phyloP scores from a whole-genome alignment of 768 basidiomycete species.

The Rubroboletus satanas region DNA sequence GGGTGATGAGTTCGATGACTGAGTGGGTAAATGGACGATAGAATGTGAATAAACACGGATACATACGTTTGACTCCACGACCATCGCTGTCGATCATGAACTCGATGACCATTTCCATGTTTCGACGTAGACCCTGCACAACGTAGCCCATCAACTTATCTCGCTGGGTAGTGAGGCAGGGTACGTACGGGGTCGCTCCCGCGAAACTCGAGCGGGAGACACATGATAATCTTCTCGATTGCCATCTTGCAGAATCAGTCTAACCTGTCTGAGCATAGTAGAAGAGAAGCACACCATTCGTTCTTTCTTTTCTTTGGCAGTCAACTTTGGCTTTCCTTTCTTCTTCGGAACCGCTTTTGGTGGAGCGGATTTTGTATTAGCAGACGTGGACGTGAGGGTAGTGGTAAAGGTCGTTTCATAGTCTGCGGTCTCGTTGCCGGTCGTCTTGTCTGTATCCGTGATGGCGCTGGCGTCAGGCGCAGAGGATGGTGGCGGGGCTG shows the following conservation, averaged over 20 bases:
- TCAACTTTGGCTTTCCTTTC: constrained; percentile 63
- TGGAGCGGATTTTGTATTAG: constrained; percentile 36
- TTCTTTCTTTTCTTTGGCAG: constrained; percentile 81
- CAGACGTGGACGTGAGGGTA: constrained; percentile 27
- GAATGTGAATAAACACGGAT: constrained; percentile 32
- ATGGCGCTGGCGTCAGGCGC: constrained; percentile 7
- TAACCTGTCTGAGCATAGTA: too few species aligned
- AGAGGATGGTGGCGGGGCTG: constrained; percentile 32
- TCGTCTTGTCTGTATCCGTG: constrained; percentile 31
- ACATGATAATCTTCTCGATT: constrained; percentile 68
- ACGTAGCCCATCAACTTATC: background rate
- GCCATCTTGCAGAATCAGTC: constrained; percentile 39
- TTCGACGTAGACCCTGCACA: constrained; percentile 60
- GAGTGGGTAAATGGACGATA: background rate
- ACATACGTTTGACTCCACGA: constrained; percentile 52
- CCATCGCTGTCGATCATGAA: constrained; percentile 62
- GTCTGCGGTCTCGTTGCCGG: constrained; percentile 27
- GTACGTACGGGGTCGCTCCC: constrained; percentile 77
- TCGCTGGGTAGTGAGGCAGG: background rate
- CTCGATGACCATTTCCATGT: constrained; percentile 79
- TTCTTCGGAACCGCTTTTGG: constrained; percentile 42
- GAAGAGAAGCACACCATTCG: constrained; percentile 51
- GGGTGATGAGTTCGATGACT: constrained; percentile 77
- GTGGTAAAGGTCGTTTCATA: constrained; percentile 36
- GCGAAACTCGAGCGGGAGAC: constrained; percentile 85